These are phyloP conservation scores for Sclerotinia glacialis DNA, from an alignment of 2,329 filamentous ascomycete species.

Conservation along the genomic window DNA sequence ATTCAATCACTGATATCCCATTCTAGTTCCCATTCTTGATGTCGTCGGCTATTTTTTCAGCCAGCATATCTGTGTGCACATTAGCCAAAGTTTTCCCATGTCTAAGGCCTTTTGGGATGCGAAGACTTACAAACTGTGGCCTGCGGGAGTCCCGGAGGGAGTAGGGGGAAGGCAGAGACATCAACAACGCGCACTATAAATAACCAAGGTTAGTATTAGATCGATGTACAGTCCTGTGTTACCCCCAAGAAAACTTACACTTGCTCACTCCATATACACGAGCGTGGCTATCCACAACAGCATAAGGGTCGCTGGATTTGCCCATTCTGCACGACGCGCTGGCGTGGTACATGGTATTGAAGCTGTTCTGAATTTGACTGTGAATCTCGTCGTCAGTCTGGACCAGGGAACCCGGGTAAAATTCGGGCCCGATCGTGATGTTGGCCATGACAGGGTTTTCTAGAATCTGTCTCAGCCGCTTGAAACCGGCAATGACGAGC, in stretches of 20 bases:
- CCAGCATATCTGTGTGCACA: conserved; percentile 5
- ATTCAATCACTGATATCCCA: no score
- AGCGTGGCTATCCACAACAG: conserved; percentile 28
- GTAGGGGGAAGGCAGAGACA: not conserved
- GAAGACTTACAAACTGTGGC: not conserved
- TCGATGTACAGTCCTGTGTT: not conserved
- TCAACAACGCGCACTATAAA: not conserved
- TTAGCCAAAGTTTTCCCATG: no score
- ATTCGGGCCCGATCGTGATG: not conserved
- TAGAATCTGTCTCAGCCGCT: conserved; percentile 42
- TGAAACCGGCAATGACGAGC: conserved; percentile 45
- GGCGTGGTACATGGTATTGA: conserved; percentile 48
- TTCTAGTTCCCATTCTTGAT: not conserved
- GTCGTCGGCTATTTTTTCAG: conserved; percentile 12
- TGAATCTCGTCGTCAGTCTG: conserved; percentile 25
- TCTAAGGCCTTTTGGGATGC: no score
- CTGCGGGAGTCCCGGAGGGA: not conserved
- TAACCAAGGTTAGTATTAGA: no score
- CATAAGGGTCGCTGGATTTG: conserved; percentile 41
- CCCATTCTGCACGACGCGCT: conserved; percentile 56
- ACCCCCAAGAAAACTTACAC: no score
- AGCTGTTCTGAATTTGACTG: conserved; percentile 32
- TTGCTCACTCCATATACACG: conserved; percentile 25
- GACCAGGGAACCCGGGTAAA: not conserved
- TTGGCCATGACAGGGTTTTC: not conserved